Evolutionary conservation across 129 eudicot species (phyloP).

Genomic region (sunflower (Helianthus annuus)): HanXRQr2.0-SUNRISE NC_035433.2:133311261-133311760

Average conservation of each 20-base stretch:
- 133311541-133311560: constrained; percentile 74
- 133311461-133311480: constrained; percentile 81
- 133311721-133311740: constrained; percentile 21
- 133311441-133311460: constrained; percentile 93
- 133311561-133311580: constrained; percentile 76
- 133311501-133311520: constrained; percentile 78
- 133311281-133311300: constrained; percentile 50
- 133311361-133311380: constrained; percentile 97
- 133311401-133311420: constrained; percentile 83
- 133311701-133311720: neutral
- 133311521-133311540: constrained; percentile 55
- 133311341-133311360: constrained; percentile 84
- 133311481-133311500: constrained; percentile 92
- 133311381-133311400: constrained; percentile 83
- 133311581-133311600: constrained; percentile 58
- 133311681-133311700: constrained; percentile 18
- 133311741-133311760: constrained; percentile 18
- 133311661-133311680: constrained; percentile 27
- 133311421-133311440: constrained; percentile 66
- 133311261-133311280: constrained; percentile 84
- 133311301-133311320: constrained; percentile 49
- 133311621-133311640: constrained; percentile 22
- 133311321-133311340: constrained; percentile 76
- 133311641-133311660: constrained; percentile 27
- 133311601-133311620: constrained; percentile 18